phyloP scores from a whole-genome alignment of 1,284 basidiomycete genomes.

The Hemileia vastatrix region DNA sequence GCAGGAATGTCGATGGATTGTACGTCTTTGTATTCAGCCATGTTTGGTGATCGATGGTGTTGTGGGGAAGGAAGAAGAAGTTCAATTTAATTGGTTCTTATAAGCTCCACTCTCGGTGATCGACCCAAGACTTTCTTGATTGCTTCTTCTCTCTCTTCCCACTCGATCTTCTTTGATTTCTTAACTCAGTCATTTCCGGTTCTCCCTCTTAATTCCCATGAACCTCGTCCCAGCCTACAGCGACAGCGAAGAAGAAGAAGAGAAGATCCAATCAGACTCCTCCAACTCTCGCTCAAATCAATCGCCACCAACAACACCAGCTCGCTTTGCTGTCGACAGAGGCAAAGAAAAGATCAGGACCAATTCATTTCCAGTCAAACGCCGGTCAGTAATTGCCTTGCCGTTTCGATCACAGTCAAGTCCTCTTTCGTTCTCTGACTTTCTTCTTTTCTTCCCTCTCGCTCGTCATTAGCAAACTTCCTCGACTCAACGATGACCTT shows the following conservation, averaged over 20 bases:
- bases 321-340: too few species aligned
- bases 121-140: too few species aligned
- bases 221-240: too few species aligned
- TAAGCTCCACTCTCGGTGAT: background rate
- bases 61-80: background rate
- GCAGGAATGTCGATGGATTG: constrained; percentile 31
- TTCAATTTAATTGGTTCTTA: background rate
- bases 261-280: too few species aligned
- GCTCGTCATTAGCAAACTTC: background rate
- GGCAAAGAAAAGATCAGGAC: too few species aligned
- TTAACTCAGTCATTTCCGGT: too few species aligned
- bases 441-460: background rate
- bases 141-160: too few species aligned
- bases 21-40: constrained; percentile 30
- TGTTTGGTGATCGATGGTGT: background rate
- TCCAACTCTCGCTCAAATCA: too few species aligned
- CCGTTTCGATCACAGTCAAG: background rate
- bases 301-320: too few species aligned
- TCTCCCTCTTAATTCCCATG: too few species aligned
- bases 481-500: background rate
- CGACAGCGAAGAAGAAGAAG: too few species aligned
- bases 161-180: too few species aligned
- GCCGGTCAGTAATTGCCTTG: background rate
- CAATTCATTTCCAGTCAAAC: background rate
- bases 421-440: background rate